Evolutionary conservation across 2,329 filamentous ascomycete species (phyloP).

Genomic region (Exophiala dermatitidis): DNA sequence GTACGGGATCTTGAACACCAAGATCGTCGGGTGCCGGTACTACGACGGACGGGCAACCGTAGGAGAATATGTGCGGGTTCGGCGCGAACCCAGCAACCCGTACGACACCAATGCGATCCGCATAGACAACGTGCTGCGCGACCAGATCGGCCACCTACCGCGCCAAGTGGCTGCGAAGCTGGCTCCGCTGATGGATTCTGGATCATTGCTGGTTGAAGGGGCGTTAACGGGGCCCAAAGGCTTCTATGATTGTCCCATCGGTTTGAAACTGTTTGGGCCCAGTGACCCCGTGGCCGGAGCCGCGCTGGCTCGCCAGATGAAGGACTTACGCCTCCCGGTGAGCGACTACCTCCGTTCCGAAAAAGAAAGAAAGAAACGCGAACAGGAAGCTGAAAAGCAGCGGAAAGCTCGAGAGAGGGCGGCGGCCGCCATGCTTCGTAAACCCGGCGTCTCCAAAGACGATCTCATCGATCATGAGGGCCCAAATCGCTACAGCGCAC

Average conservation of each 20-base stretch:
- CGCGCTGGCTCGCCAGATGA: constrained; percentile 55
- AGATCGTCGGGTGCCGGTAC: constrained; percentile 56
- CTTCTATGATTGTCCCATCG: constrained; percentile 64
- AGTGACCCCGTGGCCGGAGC: constrained; percentile 47
- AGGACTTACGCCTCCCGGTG: constrained; percentile 56
- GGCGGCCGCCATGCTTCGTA: constrained; percentile 14
- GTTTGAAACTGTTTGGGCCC: constrained; percentile 62
- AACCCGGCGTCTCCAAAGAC: constrained; percentile 8
- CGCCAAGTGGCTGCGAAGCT: constrained; percentile 61
- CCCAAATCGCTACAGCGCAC: constrained; percentile 32
- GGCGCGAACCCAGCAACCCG: constrained; percentile 59
- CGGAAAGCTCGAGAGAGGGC: constrained; percentile 31
- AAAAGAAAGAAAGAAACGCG: constrained; percentile 48
- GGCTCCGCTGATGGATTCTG: constrained; percentile 50
- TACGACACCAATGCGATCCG: constrained; percentile 72
- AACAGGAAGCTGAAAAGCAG: constrained; percentile 49
- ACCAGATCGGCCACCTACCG: constrained; percentile 74
- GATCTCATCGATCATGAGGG: constrained; percentile 21
- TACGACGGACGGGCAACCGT: constrained; percentile 56
- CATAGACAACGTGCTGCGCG: constrained; percentile 66
- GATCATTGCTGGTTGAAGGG: constrained; percentile 60
- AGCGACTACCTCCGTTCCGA: constrained; percentile 47
- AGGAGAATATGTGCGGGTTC: constrained; percentile 57
- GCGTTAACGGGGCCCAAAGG: constrained; percentile 60
- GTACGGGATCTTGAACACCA: constrained; percentile 43